These are phyloP conservation scores for Hypoxylon rubiginosum DNA, from an alignment of 2,329 filamentous ascomycete genomes.

Conservation along the genomic window DNA sequence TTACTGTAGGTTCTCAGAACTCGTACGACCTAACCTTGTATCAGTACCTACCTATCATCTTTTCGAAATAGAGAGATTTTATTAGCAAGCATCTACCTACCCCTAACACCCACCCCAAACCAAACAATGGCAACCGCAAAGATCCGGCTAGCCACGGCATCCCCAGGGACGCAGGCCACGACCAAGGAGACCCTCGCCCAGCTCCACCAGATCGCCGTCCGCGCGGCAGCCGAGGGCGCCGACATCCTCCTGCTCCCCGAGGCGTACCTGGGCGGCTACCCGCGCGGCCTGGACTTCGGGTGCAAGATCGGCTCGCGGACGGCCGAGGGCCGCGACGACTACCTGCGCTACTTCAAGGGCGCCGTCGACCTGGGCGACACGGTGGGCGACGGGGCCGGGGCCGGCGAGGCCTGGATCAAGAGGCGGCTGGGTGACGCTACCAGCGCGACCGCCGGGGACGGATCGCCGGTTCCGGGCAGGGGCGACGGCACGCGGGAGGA, in stretches of 20 bases:
- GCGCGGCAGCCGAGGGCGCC: constrained; percentile 68
- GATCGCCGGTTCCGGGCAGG: constrained; percentile 60
- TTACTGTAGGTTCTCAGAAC: neutral
- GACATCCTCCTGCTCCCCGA: constrained; percentile 90
- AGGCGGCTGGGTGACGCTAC: constrained; percentile 63
- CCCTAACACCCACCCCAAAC: too few species aligned
- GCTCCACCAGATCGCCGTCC: constrained; percentile 72
- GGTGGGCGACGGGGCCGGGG: constrained; percentile 71
- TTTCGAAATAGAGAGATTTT: neutral
- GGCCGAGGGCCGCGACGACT: constrained; percentile 83
- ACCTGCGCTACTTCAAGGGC: constrained; percentile 80
- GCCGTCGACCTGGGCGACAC: constrained; percentile 90
- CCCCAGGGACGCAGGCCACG: constrained; percentile 65
- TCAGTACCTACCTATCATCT: neutral
- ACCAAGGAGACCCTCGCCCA: constrained; percentile 73
- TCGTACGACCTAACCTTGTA: neutral
- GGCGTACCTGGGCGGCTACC: constrained; percentile 92
- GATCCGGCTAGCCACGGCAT: constrained; percentile 69
- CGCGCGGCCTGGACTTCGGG: constrained; percentile 84
- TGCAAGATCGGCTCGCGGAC: constrained; percentile 78
- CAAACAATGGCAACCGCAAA: constrained; percentile 31
- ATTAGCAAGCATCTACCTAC: neutral
- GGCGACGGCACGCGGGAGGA: constrained; percentile 85
- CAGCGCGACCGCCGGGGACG: constrained; percentile 42
- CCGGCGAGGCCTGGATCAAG: constrained; percentile 78